Conservation (phyloP, 306 rosid species). For the Aeschynomene evenia region DNA sequence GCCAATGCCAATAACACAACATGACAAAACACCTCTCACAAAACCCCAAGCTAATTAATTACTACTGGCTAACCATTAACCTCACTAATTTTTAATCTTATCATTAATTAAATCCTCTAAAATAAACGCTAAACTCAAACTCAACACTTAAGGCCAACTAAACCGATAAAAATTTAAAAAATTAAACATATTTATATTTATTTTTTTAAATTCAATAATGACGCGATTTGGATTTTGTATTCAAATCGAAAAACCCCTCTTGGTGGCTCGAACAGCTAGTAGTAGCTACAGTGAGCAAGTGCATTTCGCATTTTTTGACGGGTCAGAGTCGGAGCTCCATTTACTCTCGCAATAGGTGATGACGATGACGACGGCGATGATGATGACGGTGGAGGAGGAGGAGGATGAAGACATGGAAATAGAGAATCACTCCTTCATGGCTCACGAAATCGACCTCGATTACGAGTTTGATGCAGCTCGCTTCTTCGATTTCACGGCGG, state of each 20-base stretch:
- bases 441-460: constrained; percentile 41
- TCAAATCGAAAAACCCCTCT: constrained; percentile 23
- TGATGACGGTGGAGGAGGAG: background rate
- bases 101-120: background rate
- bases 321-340: background rate
- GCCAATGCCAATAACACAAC: background rate
- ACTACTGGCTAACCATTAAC: background rate
- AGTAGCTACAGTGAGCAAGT: background rate
- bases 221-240: background rate
- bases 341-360: background rate
- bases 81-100: background rate
- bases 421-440: constrained; percentile 26
- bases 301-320: background rate
- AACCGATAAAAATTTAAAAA: background rate
- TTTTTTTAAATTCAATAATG: background rate
- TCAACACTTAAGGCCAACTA: background rate
- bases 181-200: background rate
- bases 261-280: background rate
- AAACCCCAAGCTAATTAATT: background rate
- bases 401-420: constrained; percentile 41
- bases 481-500: constrained; percentile 44
- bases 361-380: background rate
- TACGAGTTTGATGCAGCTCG: constrained; percentile 54
- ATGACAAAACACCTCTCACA: background rate
- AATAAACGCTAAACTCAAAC: background rate